Conservation (phyloP, 139 green algal species). For the Coccomyxa sp. region DNA sequence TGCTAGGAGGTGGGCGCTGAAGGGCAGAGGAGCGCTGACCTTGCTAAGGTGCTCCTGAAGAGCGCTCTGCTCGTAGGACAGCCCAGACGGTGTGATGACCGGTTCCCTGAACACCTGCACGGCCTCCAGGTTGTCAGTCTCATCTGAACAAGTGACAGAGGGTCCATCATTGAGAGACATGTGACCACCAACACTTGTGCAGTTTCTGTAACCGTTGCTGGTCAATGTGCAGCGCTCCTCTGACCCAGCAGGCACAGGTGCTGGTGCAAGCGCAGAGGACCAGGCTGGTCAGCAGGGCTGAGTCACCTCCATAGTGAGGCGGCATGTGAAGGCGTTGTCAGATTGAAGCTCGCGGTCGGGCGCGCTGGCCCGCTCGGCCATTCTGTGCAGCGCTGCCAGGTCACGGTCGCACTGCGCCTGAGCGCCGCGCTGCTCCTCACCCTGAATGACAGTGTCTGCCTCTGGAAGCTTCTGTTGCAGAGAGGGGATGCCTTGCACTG, state of each 20-base stretch:
- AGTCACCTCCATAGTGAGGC: neutral
- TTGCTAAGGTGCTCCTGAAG: conserved; percentile 70
- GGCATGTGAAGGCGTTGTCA: neutral
- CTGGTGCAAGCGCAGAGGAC: neutral
- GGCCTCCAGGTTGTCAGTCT: too few relatives aligned
- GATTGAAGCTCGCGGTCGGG: neutral
- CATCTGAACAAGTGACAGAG: too few relatives aligned
- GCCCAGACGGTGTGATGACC: conserved; percentile 55
- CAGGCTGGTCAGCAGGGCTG: neutral
- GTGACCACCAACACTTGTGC: too few relatives aligned
- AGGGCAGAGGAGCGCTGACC: conserved; percentile 16
- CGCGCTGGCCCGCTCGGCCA: neutral
- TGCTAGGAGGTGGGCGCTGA: neutral
- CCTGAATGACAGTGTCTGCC: neutral
- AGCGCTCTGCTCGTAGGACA: conserved; percentile 61
- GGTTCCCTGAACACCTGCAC: conserved; percentile 57
- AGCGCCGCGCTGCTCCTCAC: neutral
- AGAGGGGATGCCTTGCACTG: too few relatives aligned
- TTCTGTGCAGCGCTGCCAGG: neutral
- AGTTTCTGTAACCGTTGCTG: too few relatives aligned
- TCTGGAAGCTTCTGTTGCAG: neutral
- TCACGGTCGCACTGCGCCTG: neutral
- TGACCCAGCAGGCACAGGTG: too few relatives aligned
- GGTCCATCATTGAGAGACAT: too few relatives aligned
- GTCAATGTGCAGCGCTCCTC: too few relatives aligned